Conservation (phyloP, 169 alveolate genomes). For the Plasmodium relictum region DNA sequence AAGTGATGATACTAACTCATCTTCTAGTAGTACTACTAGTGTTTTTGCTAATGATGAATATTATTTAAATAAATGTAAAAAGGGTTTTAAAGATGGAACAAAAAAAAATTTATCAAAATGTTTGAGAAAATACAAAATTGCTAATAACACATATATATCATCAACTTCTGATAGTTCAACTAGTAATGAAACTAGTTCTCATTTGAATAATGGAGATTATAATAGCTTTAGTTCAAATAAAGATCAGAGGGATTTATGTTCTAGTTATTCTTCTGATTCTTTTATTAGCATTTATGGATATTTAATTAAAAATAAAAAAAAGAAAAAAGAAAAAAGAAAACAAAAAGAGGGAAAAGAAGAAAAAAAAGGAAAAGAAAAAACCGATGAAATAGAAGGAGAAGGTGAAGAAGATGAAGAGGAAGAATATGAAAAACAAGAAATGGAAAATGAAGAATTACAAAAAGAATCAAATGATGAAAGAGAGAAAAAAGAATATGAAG, state of each 20-base stretch:
- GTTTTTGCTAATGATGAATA: constrained; percentile 26
- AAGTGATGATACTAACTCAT: constrained; percentile 47
- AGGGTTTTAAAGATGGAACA: constrained; percentile 5
- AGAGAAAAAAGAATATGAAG: constrained; percentile 14
- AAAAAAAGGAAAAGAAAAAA: not conserved
- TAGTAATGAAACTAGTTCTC: constrained; percentile 49
- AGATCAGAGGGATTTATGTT: constrained; percentile 11
- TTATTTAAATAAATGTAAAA: constrained; percentile 21
- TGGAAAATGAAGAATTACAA: not conserved
- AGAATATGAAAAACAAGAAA: constrained; percentile 7
- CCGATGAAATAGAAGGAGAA: not conserved
- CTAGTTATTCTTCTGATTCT: constrained; percentile 49
- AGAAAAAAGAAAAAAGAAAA: constrained; percentile 1
- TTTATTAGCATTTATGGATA: constrained; percentile 65
- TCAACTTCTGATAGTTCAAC: constrained; percentile 66
- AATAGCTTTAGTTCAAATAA: constrained; percentile 58
- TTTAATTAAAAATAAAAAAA: constrained; percentile 38
- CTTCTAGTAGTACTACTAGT: constrained; percentile 54
- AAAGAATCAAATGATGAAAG: not conserved
- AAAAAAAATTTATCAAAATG: constrained; percentile 7
- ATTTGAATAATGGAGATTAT: constrained; percentile 23
- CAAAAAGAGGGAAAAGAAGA: not conserved
- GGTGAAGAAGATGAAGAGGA: not conserved
- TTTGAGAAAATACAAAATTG: constrained; percentile 15
- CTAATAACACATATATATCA: constrained; percentile 19